Conservation (phyloP, 2,329 filamentous ascomycete species). For the Fusarium paranaense region DNA sequence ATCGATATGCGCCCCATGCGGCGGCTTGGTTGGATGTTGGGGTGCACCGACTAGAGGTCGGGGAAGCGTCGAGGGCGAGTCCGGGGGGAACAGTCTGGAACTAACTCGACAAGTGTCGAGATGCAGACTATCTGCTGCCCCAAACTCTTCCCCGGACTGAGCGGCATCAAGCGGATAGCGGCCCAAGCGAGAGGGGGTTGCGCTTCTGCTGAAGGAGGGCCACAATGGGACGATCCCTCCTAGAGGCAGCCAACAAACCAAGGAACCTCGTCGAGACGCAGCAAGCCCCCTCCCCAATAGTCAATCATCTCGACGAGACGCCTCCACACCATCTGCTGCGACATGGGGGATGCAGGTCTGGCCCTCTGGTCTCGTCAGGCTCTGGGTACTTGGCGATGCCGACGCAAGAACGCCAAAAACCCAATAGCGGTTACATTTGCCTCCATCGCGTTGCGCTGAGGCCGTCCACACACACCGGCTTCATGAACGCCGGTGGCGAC, state of each 20-base stretch:
- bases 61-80: neutral
- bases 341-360: slow-evolving; percentile 5
- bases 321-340: slow-evolving; percentile 12
- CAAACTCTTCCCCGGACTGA: neutral
- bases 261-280: neutral
- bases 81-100: slow-evolving; percentile 2
- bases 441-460: neutral
- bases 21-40: neutral
- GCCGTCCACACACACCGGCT: neutral
- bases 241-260: neutral
- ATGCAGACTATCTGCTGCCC: neutral
- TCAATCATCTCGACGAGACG: neutral
- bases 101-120: neutral
- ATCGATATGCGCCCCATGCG: neutral
- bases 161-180: neutral
- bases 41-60: neutral
- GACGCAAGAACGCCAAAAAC: neutral
- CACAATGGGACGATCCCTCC: slow-evolving; percentile 6
- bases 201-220: neutral
- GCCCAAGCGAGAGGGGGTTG: neutral
- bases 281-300: neutral
- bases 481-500: neutral
- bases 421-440: neutral
- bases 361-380: neutral
- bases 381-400: neutral